A percentile compares a stretch with the other conserved stretches of the same genome.
Evolutionary conservation across 2,329 filamentous ascomycete genomes (phyloP).

Genomic region (Neofusicoccum parvum): DNA sequence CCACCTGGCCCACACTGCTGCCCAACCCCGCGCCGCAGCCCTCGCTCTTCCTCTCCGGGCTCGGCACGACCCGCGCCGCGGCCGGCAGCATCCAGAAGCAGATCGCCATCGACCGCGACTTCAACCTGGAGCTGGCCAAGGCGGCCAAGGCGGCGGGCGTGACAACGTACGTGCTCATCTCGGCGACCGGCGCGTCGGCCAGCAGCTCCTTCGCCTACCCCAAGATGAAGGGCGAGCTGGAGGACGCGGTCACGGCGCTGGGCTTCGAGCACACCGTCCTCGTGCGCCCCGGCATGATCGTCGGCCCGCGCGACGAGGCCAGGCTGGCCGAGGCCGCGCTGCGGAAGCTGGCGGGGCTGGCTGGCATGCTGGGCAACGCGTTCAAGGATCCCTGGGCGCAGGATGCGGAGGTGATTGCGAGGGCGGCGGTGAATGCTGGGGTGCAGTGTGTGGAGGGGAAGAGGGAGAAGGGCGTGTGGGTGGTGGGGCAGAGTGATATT

Average conservation of each 20-base stretch:
- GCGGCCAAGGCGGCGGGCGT: constrained; percentile 73
- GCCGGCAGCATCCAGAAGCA: constrained; percentile 79
- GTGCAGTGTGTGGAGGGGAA: constrained; percentile 55
- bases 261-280: constrained; percentile 80
- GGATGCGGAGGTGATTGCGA: constrained; percentile 72
- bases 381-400: constrained; percentile 71
- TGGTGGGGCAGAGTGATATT: constrained; percentile 64
- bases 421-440: constrained; percentile 65
- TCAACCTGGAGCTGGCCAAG: constrained; percentile 77
- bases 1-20: constrained; percentile 65
- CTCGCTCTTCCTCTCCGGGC: constrained; percentile 70
- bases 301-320: constrained; percentile 67
- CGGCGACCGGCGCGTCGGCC: constrained; percentile 55
- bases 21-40: constrained; percentile 62
- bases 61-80: constrained; percentile 76
- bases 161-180: constrained; percentile 77
- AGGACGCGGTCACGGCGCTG: constrained; percentile 71
- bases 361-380: constrained; percentile 42
- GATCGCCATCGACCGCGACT: constrained; percentile 83
- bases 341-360: constrained; percentile 59
- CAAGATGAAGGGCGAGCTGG: constrained; percentile 85
- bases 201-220: constrained; percentile 58
- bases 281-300: constrained; percentile 71
- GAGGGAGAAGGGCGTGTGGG: constrained; percentile 62
- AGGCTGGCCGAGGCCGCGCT: constrained; percentile 62